Evolutionary conservation across 768 basidiomycete species (phyloP), one percentile per base, ranked within the genome.

Genomic region (Galerina sulciceps): DNA sequence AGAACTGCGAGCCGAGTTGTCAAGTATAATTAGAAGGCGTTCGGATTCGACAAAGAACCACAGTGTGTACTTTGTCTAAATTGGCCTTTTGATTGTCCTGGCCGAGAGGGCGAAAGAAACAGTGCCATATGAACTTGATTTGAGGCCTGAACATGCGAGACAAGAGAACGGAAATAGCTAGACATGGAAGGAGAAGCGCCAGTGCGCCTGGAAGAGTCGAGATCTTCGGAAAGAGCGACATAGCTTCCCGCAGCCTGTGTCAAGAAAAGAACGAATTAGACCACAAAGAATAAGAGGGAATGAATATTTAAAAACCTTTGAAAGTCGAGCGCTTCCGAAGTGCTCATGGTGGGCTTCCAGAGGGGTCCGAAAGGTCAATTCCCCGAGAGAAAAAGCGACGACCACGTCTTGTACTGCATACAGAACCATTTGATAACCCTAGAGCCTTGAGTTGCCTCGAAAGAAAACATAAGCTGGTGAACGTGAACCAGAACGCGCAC

Each of bases 1-100:
- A 90, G 69, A 91, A 90, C 76, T 85, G 22, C 9, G 14, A 53
- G 14, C 40, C 31, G n/a, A 53, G 37, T 49, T 31, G 22, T 43
- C 11, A 43, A 15, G 35, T 1, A 44, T 44, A 20, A 15, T 20
- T 47, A 31, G 14, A 49, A 51, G 37, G 17, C 22, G 2, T 18
- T 23, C n/a, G 22, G n/a, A 20, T 45, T 20, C 18, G 37, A 40
- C 49, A 51, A 40, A 51, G 49, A 22, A 37, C 35, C 15, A 38
- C 17, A 5, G 26, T 31, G 49, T 40, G 49, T 51, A 51, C 49
- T 51, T 51, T 51, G 49, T 51, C 49, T 23, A 51, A 22, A 23
- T 51, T 51, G 9, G 49, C 49, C 35, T 51, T 51, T 36, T 51
- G 49, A 14, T 23, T 51, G 10, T 51, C 49, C 49, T 51, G 49